Evolutionary conservation across 805 yeast genomes (phyloP).

Genomic region (Ogataea siamensis): DNA sequence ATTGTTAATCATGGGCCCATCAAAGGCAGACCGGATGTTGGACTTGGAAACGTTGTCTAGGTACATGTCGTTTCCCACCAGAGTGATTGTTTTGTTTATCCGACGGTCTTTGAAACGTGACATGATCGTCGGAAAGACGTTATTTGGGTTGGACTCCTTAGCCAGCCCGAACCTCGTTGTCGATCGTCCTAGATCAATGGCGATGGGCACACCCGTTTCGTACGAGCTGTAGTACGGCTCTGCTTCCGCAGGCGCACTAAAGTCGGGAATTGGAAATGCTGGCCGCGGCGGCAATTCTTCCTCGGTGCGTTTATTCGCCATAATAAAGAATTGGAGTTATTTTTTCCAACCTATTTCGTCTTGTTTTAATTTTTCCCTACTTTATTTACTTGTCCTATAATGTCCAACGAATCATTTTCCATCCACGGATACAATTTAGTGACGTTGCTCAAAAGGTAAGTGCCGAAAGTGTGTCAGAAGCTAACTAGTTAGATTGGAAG

Average conservation of each 20-base stretch:
- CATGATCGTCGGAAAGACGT: conserved; percentile 64
- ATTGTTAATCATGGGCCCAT: conserved; percentile 81
- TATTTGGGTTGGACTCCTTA: conserved; percentile 45
- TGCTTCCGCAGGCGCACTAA: conserved; percentile 35
- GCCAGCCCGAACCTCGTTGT: conserved; percentile 59
- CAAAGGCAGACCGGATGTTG: conserved; percentile 76
- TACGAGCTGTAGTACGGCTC: conserved; percentile 52
- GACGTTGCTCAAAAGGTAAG: conserved; percentile 67
- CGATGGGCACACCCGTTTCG: conserved; percentile 66
- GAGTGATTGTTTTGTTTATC: conserved; percentile 55
- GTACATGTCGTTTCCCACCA: conserved; percentile 80
- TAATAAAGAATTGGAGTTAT: conserved; percentile 3
- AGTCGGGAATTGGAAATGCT: conserved; percentile 43
- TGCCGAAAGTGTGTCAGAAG: background rate
- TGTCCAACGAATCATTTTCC: conserved; percentile 41
- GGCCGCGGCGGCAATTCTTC: conserved; percentile 41
- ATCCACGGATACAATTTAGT: conserved; percentile 85
- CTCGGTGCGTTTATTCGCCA: conserved; percentile 15
- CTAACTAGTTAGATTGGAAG: conserved; percentile 59
- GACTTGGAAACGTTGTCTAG: conserved; percentile 68
- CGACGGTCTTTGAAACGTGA: conserved; percentile 81
- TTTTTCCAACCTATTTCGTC: background rate
- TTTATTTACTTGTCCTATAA: conserved; percentile 11
- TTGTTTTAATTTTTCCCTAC: background rate
- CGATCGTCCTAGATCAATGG: conserved; percentile 80